Base-by-base conservation (phyloP, 202 grass and related monocot species). In the Elaeis oleifera region DNA sequence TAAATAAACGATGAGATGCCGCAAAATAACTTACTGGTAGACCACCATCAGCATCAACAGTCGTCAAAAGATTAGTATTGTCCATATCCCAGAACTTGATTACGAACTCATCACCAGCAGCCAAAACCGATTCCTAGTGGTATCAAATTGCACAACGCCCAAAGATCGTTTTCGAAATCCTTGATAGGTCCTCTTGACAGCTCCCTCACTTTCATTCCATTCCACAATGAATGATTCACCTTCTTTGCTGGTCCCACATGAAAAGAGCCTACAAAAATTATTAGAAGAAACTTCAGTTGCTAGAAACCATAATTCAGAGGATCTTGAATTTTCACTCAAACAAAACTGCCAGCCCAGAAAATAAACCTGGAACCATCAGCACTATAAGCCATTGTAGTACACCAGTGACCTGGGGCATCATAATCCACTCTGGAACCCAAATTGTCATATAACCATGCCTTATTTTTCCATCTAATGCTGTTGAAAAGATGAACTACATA, bases 21-120 rank as follows among this genome's bases (percentile, higher is more conserved):
- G 7, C 0, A 23, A 29, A 56, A 26, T 60, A 25, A 82, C 84
- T 85, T 73, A 99, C 94, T 61, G 70, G 82, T 65, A 99, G 68
- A 51, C 94, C 94, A 72, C 94, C 85, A 26, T 99, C 94, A 58
- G 85, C 85, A 76, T 99, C 94, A 81, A 94, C 78, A 19, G 85
- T 94, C 54, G 85, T 94, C 59, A 99, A 70, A 76, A 99, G 56
- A 84, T 78, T 86, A 54, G 61, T 84, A 70, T 56, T 94, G 73
- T 99, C 94, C 88, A 99, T 94, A 79, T 99, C 94, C 94, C 94
- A 99, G 64, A 99, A 86, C 75, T 99, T 99, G 55, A 99, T 84
- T 51, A 86, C 39, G 54, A 89, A 94, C 62, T 99, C 94, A 78
- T 99, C 94, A 54, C 94, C 94, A 73, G 88, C 94, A 56, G 85